Evolutionary conservation across 805 yeast genomes (phyloP).

Genomic region (Yarrowia sp.): DNA sequence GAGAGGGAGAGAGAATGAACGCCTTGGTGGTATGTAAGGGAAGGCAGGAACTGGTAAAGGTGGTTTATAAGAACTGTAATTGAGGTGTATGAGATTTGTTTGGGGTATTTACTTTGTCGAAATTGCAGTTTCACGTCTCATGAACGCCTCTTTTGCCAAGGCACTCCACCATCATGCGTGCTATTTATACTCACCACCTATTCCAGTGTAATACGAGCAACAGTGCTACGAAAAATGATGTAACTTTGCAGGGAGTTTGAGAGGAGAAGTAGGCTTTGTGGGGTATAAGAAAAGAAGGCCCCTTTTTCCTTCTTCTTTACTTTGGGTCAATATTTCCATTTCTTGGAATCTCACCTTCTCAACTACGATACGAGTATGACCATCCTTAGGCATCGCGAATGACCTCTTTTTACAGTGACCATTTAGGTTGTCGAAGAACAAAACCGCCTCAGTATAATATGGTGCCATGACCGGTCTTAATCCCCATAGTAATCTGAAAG

Average conservation of each 20-base stretch:
- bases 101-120: neutral
- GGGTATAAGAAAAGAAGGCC: neutral
- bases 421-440: neutral
- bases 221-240: neutral
- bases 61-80: too few species aligned
- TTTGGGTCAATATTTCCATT: too few species aligned
- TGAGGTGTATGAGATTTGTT: neutral
- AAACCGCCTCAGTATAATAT: neutral
- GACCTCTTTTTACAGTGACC: neutral
- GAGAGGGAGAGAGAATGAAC: neutral
- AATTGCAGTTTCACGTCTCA: neutral
- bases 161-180: neutral
- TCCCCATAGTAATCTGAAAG: neutral
- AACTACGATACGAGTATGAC: too few species aligned
- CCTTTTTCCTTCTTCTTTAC: neutral
- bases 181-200: constrained; percentile 7
- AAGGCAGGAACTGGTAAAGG: neutral
- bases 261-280: too few species aligned
- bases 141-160: neutral
- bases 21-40: neutral
- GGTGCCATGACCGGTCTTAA: neutral
- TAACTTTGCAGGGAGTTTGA: constrained; percentile 1
- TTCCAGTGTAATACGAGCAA: neutral
- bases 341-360: too few species aligned
- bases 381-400: too few species aligned